Base-by-base conservation (phyloP, 306 rosid genomes). In the Nissolia schottii region DNA sequence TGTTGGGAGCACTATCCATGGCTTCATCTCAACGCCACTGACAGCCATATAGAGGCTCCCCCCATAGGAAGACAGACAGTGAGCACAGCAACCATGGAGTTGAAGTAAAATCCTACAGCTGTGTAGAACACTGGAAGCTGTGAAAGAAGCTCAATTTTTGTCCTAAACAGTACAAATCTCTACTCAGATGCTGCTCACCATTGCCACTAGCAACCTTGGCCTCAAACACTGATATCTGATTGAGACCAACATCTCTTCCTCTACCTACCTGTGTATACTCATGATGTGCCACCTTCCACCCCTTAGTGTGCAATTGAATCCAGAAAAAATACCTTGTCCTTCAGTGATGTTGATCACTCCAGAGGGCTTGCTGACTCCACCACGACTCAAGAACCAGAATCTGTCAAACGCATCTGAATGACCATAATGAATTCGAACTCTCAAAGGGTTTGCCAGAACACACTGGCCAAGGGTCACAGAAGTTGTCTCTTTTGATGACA, bases 271-370 rank as follows among this genome's bases (percentile, higher is more conserved):
- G 98, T 66, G 89, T 87, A 70, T 93, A 93, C 82, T 93, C 98
- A 70, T 93, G 97, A 82, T 93, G 98, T 41, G 98, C 90, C 68
- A 93, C 96, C 80, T 90, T 90, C 98, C 98, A 2, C 98, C 93
- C 50, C 98, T 82, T 31, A 93, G 87, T 15, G 96, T 93, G 82
- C 98, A 93, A 64, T 90, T 93, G 89, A 90, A 93, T 79, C 98
- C 98, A 60, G 92, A 93, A 87, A 87, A 93, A 77, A 93, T 93
- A 78, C n/a, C n/a, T n/a, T n/a, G n/a, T n/a, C 90, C 98, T 88
- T 93, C 98, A 65, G 96, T 93, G 68, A 93, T 90, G 76, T 93
- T 93, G 78, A 93, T 93, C 75, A 89, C 92, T 83, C 75, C 87
- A 8, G 98, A 93, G 70, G 97, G 97, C 83, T 93, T 93, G 87